Evolutionary conservation across 306 rosid genomes (phyloP).

Genomic region (Vachellia collinsii): DNA sequence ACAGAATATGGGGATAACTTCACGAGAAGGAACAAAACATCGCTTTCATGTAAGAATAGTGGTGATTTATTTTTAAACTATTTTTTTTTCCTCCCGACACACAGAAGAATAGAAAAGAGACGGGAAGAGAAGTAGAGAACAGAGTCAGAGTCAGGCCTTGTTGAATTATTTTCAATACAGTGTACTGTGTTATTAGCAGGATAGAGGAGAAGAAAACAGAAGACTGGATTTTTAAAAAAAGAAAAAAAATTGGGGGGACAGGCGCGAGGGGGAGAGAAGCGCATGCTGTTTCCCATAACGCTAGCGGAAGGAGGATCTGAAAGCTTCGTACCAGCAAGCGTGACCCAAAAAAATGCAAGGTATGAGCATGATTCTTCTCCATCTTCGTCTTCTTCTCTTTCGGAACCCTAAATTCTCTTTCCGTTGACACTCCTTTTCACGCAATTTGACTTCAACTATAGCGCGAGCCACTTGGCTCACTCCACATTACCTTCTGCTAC

Average conservation of each 20-base stretch:
- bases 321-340: constrained; percentile 36
- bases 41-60: constrained; percentile 20
- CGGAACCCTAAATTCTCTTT: constrained; percentile 55
- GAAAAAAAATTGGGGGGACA: background rate
- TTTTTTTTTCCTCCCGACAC: background rate
- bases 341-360: constrained; percentile 55
- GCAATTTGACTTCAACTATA: constrained; percentile 17
- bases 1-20: background rate
- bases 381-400: background rate
- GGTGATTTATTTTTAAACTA: background rate
- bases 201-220: background rate
- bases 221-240: background rate
- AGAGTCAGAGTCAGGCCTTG: background rate
- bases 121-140: background rate
- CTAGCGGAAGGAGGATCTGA: constrained; percentile 52
- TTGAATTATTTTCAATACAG: background rate
- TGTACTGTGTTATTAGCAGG: background rate
- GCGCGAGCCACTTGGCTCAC: constrained; percentile 15
- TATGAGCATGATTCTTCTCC: constrained; percentile 24
- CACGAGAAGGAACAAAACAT: constrained; percentile 38
- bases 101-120: background rate
- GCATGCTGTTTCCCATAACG: background rate
- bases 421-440: constrained; percentile 44
- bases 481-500: constrained; percentile 16
- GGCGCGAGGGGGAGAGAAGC: background rate